phyloP scores from a whole-genome alignment of 192 early-diverging fungal species.

The Dimargaris cristalligena region DNA sequence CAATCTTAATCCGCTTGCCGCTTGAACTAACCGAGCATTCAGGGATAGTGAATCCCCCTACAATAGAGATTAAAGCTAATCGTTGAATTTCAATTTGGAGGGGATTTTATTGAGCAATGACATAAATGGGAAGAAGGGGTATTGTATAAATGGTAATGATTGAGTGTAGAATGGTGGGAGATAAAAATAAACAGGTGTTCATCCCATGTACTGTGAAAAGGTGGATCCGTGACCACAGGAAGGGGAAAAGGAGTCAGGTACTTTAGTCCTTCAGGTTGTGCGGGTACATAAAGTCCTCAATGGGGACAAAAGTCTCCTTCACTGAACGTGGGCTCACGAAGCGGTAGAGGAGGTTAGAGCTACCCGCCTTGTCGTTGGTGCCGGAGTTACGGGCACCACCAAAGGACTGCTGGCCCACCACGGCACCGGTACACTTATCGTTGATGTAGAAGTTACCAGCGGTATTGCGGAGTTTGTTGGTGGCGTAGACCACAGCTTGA shows the following conservation, averaged over 20 bases:
- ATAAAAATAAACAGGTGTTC: no score
- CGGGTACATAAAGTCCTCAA: slow-evolving; percentile 67
- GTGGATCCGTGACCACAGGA: no score
- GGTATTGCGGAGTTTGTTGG: slow-evolving; percentile 64
- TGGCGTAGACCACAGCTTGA: slow-evolving; percentile 48
- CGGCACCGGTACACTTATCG: slow-evolving; percentile 96
- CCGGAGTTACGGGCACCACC: slow-evolving; percentile 86
- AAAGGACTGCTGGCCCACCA: slow-evolving; percentile 96
- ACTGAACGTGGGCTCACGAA: slow-evolving; percentile 86
- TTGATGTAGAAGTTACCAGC: slow-evolving; percentile 99
- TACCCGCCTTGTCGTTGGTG: slow-evolving; percentile 99
- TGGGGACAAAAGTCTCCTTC: slow-evolving; percentile 86
- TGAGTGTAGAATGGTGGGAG: no score
- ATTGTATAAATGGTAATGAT: no score
- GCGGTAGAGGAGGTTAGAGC: slow-evolving; percentile 56
- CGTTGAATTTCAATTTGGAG: no score
- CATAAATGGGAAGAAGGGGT: no score
- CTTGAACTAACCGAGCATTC: no score
- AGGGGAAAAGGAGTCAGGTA: background rate
- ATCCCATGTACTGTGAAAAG: no score
- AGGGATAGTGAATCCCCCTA: no score
- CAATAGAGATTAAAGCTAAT: no score
- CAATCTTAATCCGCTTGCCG: no score
- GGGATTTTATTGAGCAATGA: no score
- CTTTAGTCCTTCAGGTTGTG: slow-evolving; percentile 41